Conservation (phyloP, 208 protist genomes). For the Naegleria gruberi region DNA sequence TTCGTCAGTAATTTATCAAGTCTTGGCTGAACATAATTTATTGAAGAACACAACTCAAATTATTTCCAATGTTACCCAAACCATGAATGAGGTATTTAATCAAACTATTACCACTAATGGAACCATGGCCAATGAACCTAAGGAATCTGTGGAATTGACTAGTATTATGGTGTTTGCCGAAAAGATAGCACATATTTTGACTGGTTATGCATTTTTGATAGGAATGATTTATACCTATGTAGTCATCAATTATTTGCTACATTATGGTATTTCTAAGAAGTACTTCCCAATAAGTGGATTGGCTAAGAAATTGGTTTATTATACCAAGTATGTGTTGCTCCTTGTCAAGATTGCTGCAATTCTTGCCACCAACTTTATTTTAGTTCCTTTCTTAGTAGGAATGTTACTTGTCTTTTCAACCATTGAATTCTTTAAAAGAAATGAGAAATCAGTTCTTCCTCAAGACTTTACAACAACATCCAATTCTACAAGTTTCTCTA, state of each 20-base stretch:
- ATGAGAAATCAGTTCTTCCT: too few relatives aligned
- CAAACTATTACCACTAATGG: background rate
- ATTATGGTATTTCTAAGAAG: background rate
- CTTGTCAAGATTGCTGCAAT: background rate
- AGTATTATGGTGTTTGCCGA: background rate
- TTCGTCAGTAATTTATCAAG: background rate
- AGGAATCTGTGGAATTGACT: too few relatives aligned
- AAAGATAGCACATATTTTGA: background rate
- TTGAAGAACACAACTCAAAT: background rate
- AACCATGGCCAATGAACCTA: background rate
- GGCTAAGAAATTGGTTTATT: background rate
- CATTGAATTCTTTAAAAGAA: background rate
- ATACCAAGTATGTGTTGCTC: background rate
- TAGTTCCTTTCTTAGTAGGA: background rate
- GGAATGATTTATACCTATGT: background rate
- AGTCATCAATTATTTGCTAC: background rate
- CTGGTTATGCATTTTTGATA: background rate
- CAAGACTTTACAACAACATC: too few relatives aligned
- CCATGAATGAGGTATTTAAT: background rate
- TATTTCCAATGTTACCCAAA: background rate
- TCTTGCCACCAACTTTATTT: background rate
- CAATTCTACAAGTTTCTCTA: too few relatives aligned
- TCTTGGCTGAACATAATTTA: background rate
- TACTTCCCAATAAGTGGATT: background rate
- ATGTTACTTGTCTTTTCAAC: background rate